Evolutionary conservation across 768 basidiomycete species (phyloP).

Genomic region (Calocybe indica): DNA sequence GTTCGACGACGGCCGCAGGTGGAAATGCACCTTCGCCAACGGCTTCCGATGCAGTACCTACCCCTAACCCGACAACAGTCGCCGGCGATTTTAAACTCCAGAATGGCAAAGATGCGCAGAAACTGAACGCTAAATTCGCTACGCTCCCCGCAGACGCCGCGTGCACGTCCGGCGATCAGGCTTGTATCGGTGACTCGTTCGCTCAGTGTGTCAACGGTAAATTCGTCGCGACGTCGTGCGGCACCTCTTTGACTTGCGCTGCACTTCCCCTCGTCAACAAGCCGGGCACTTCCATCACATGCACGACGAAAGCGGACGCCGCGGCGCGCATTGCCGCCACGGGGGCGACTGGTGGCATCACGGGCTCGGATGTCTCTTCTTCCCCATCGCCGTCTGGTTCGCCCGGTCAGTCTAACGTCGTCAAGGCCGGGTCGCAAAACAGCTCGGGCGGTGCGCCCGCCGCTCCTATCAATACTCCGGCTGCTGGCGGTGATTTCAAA

Average conservation of each 20-base stretch:
- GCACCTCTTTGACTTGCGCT: constrained; percentile 24
- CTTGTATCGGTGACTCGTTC: constrained; percentile 37
- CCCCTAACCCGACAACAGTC: constrained; percentile 11
- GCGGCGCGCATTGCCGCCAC: constrained; percentile 27
- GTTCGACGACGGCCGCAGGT: constrained; percentile 11
- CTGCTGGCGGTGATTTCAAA: constrained; percentile 22
- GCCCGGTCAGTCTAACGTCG: no score
- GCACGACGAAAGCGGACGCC: constrained; percentile 31
- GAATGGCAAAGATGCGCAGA: constrained; percentile 33
- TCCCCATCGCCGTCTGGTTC: background rate
- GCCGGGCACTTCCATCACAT: constrained; percentile 36
- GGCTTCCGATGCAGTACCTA: constrained; percentile 9
- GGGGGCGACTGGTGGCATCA: constrained; percentile 24
- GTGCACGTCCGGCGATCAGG: constrained; percentile 37
- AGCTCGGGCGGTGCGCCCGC: constrained; percentile 3
- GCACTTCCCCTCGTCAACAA: constrained; percentile 38
- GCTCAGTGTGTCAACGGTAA: constrained; percentile 45
- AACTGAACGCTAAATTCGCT: constrained; percentile 33
- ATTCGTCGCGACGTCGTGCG: constrained; percentile 25
- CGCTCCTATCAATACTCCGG: constrained; percentile 5
- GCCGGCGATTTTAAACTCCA: constrained; percentile 21
- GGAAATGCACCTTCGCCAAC: constrained; percentile 11
- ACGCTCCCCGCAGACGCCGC: constrained; percentile 27
- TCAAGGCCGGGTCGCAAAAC: no score
- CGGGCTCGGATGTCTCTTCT: constrained; percentile 8